A percentile compares a stretch with the other conserved stretches of the same genome.
These are phyloP conservation scores for Erodium maritimum DNA, from an alignment of 345 rosid species.

Conservation along the genomic window DNA sequence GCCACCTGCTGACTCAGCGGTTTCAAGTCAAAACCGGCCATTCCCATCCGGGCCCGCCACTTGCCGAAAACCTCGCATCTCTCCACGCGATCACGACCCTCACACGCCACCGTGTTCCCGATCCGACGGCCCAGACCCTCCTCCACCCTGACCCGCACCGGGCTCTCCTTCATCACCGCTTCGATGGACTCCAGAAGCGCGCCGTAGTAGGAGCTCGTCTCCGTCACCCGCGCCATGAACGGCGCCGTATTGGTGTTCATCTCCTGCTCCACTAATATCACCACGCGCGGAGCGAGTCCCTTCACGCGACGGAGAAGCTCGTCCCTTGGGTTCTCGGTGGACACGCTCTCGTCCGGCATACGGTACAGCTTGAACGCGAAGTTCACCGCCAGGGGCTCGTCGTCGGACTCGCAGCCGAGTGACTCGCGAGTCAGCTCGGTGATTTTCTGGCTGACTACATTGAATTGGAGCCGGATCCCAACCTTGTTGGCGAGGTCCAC, in stretches of 20 bases:
- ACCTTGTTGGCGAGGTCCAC: conserved; percentile 24
- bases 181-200: conserved; percentile 79
- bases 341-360: conserved; percentile 87
- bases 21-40: conserved; percentile 79
- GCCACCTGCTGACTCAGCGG: conserved; percentile 40
- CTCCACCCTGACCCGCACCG: conserved; percentile 44
- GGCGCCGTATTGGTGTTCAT: conserved; percentile 43
- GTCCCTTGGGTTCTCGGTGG: conserved; percentile 76
- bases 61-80: conserved; percentile 94
- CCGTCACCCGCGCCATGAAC: conserved; percentile 24
- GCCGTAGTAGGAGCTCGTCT: conserved; percentile 37
- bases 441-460: conserved; percentile 12
- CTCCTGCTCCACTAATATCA: conserved; percentile 46
- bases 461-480: conserved; percentile 40
- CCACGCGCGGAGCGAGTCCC: conserved; percentile 58
- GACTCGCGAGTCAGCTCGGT: conserved; percentile 20
- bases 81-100: conserved; percentile 72
- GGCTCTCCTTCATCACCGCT: conserved; percentile 26
- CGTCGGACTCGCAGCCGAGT: conserved; percentile 42
- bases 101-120: conserved; percentile 70
- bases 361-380: conserved; percentile 64
- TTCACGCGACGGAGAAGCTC: conserved; percentile 86
- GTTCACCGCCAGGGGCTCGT: conserved; percentile 66
- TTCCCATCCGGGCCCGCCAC: conserved; percentile 88
- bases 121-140: conserved; percentile 58